Percentiles rank a stretch among this genome's conserved stretches.
Conservation (phyloP, 106 monocot genomes). For the Acorus gramineus region DNA sequence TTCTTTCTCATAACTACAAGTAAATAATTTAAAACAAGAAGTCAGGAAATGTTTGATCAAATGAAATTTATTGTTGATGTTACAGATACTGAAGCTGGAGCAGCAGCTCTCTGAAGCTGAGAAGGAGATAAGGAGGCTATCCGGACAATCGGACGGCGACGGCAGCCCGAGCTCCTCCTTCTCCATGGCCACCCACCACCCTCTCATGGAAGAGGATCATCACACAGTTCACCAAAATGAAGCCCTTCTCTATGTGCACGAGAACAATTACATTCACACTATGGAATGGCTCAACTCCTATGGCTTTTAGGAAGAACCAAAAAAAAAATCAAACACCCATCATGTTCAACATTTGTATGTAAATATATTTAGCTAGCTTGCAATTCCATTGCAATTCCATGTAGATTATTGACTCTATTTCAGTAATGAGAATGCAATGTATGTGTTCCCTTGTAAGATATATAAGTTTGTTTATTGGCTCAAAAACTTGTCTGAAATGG, state of each 20-base stretch:
- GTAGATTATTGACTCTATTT: too few relatives aligned
- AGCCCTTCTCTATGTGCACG: conserved; percentile 5
- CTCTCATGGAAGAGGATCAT: not conserved
- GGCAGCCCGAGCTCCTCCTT: conserved; percentile 2
- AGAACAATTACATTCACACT: not conserved
- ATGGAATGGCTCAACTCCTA: conserved; percentile 3
- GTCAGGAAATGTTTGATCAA: too few relatives aligned
- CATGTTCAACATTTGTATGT: too few relatives aligned
- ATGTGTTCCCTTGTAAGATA: too few relatives aligned
- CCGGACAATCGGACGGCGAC: not conserved
- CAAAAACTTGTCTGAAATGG: too few relatives aligned
- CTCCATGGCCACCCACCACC: conserved; percentile 4
- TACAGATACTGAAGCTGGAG: conserved; percentile 9
- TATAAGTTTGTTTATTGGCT: too few relatives aligned
- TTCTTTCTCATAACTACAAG: too few relatives aligned
- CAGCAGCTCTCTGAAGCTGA: conserved; percentile 13
- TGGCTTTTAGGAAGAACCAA: not conserved
- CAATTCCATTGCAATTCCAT: too few relatives aligned
- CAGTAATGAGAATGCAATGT: too few relatives aligned
- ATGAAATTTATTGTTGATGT: not conserved
- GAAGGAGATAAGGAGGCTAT: conserved; percentile 6
- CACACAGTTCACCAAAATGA: not conserved
- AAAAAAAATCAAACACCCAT: too few relatives aligned
- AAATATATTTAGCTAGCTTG: too few relatives aligned
- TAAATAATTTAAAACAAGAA: too few relatives aligned